These are phyloP conservation scores for Rubus idaeus DNA, from an alignment of 306 rosid genomes.

Conservation along the genomic window DNA sequence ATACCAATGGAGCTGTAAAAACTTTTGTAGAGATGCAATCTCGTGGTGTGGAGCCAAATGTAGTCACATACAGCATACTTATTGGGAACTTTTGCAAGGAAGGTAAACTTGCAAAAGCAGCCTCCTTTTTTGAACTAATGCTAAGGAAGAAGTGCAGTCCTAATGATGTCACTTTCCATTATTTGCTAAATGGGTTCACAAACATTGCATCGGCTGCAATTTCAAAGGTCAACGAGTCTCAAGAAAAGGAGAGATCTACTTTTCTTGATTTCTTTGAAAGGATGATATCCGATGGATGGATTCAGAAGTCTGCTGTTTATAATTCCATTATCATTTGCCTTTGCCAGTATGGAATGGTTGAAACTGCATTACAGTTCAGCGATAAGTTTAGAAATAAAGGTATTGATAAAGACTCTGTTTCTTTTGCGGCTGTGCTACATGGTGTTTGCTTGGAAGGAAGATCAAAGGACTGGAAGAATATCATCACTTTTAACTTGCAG, in stretches of 20 bases:
- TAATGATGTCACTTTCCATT: constrained; percentile 65
- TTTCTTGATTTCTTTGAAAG: constrained; percentile 53
- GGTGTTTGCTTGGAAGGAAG: constrained; percentile 66
- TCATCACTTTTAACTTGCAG: constrained; percentile 44
- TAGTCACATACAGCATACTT: constrained; percentile 71
- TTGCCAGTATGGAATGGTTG: constrained; percentile 66
- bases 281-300: constrained; percentile 73
- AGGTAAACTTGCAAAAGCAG: constrained; percentile 59
- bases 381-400: constrained; percentile 56
- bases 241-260: constrained; percentile 34
- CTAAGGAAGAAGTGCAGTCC: constrained; percentile 64
- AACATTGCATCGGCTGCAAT: constrained; percentile 27
- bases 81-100: constrained; percentile 66
- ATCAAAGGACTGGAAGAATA: constrained; percentile 61
- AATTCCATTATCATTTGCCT: constrained; percentile 71
- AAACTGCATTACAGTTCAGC: constrained; percentile 53
- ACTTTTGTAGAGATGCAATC: constrained; percentile 58
- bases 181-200: constrained; percentile 68
- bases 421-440: constrained; percentile 61
- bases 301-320: constrained; percentile 48
- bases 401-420: constrained; percentile 48
- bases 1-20: constrained; percentile 54
- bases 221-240: constrained; percentile 21
- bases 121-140: constrained; percentile 71
- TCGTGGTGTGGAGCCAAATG: constrained; percentile 66